Evolutionary conservation across 257 asterid genomes (phyloP), one percentile per base, ranked within the genome.

Genomic region (Solanum acaule): DNA sequence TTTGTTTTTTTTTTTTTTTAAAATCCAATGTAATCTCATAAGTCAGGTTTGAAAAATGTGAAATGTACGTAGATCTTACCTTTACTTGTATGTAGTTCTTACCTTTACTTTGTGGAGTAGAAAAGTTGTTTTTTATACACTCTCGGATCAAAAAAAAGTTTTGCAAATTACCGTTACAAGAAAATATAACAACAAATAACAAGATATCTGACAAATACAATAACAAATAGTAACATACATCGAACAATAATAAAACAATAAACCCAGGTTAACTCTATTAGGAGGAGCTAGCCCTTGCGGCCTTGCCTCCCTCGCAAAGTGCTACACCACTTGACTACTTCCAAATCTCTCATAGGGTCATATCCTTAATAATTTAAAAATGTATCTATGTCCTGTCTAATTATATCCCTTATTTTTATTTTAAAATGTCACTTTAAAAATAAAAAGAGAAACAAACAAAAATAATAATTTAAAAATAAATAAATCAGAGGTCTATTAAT

Each of bases 381-480:
- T n/a, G 31, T n/a, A 11, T n/a, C 0, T 1, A 10, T n/a, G 8
- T 63, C 0, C 7, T 63, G 3, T 65, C 7, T n/a, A 65, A 65
- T n/a, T 1, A 10, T 12, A 0, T 11, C 1, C 0, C 18, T 27
- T 11, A n/a, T 10, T 25, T n/a, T n/a, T 65, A 8, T 18, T 52
- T 59, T 9, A 20, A 20, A 22, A 22, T 61, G 6, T 61, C 9
- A 61, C 27, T 61, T 61, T 1, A 61, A 61, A 61, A 61, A 61
- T 61, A 4, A 61, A 22, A 59, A 59, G 25, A 22, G n/a, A 22
- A 59, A 59, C 10, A 59, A 59, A 59, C 1, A 52, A 52, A 49
- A 49, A 15, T 15, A 56, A 20, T 56, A 7, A 20, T 20, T 20
- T 8, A 22, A 59, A 59, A 59, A 20, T 0, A 59, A 22, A 59